Base-by-base conservation (phyloP, 2,329 filamentous ascomycete species). In the Cladophialophora bantiana region DNA sequence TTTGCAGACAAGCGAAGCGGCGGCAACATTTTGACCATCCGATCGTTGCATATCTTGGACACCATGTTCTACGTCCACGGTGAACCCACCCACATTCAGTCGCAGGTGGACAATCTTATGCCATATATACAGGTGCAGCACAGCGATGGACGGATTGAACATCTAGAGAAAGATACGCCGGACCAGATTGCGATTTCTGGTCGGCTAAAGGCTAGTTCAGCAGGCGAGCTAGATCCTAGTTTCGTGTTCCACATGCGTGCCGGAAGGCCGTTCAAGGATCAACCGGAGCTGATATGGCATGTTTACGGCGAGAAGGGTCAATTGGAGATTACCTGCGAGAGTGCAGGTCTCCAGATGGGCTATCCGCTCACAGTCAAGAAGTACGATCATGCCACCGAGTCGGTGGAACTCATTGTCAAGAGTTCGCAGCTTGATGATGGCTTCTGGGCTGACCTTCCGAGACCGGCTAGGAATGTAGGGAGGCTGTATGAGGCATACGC, bases 401-500 rank as follows among this genome's bases (percentile, higher is more conserved):
- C 79, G 18, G 77, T 85, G 0, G 79, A 83, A 12, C 69, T 77
- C 2, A 74, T 86, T 0, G 71, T 78, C 0, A 74, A 65, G 20
- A 70, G 70, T 34, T 70, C 78, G 6, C 86, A 81, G 78, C 74
- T 78, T 12, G 80, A 81, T 2, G 84, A 81, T 75, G 26, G 26
- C 26, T 26, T 26, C 26, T 83, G 83, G 72, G 77, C 81, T 9
- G 78, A 81, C 9, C 67, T 86, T n/a, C 81, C 83, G 0, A 40
- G 80, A 0, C 71, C 77, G 2, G 81, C 79, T 0, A 78, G 83
- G 59, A 84, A 82, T 68, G 83, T 89, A 32, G 87, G 81, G 0
- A 80, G 79, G 31, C 71, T 88, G 0, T 89, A 89, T 75, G 87
- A 90, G 71, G 80, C 78, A 0, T 87, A 83, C 76, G 83, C 84